These are phyloP conservation scores for Acanthochlamys bracteata DNA, from an alignment of 106 monocot genomes.

Conservation along the genomic window DNA sequence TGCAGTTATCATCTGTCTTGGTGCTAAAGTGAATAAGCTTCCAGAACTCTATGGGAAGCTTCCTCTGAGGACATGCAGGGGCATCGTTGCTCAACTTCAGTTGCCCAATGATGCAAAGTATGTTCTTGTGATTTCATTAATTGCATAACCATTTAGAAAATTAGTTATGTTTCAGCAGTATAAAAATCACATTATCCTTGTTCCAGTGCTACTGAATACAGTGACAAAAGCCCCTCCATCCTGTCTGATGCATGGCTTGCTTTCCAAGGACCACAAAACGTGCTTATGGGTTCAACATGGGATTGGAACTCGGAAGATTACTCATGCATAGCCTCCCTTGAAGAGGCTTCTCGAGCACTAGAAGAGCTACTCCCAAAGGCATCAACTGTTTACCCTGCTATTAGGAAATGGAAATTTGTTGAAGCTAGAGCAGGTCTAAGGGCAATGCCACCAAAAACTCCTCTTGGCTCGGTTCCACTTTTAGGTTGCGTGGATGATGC, in stretches of 20 bases:
- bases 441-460: conserved; percentile 87
- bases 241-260: conserved; percentile 92
- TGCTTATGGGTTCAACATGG: conserved; percentile 90
- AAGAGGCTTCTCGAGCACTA: conserved; percentile 47
- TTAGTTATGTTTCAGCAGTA: too few relatives aligned
- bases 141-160: neutral
- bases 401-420: conserved; percentile 54
- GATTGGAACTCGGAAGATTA: conserved; percentile 68
- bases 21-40: conserved; percentile 64
- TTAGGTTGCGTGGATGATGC: conserved; percentile 58
- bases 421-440: conserved; percentile 71
- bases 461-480: conserved; percentile 73
- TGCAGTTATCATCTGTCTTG: conserved; percentile 81
- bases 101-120: conserved; percentile 54
- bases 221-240: conserved; percentile 52
- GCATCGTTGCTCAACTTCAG: conserved; percentile 64
- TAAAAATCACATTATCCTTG: neutral
- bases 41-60: conserved; percentile 76
- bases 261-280: conserved; percentile 49
- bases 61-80: conserved; percentile 83
- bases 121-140: neutral
- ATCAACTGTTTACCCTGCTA: conserved; percentile 61
- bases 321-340: conserved; percentile 28
- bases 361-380: conserved; percentile 66
- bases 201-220: conserved; percentile 33